These are phyloP conservation scores for Heracleum sosnowskyi DNA, from an alignment of 129 eudicot genomes.

Conservation along the genomic window DNA sequence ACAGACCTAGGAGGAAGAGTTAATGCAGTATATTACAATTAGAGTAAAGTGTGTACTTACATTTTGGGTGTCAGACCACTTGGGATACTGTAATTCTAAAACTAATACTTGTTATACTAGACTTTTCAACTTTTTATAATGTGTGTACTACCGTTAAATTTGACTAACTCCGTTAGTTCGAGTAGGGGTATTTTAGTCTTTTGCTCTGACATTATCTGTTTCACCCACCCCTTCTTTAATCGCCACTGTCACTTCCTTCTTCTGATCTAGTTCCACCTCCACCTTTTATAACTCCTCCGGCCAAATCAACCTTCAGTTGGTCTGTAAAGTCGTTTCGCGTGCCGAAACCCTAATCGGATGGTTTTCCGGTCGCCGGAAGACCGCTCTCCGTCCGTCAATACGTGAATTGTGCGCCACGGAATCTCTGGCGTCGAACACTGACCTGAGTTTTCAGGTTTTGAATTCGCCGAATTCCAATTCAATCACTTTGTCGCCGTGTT, in stretches of 20 bases:
- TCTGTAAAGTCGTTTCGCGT: conserved; percentile 25
- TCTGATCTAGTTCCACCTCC: conserved; percentile 34
- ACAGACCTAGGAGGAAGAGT: no score
- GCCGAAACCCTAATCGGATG: conserved; percentile 57
- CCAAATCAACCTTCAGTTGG: conserved; percentile 22
- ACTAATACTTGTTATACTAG: no score
- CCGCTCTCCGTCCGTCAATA: conserved; percentile 80
- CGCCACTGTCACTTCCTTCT: conserved; percentile 51
- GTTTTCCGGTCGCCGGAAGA: conserved; percentile 76
- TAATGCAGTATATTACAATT: no score
- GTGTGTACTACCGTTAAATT: no score
- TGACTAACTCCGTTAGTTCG: no score
- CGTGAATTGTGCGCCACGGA: conserved; percentile 40
- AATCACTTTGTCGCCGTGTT: conserved; percentile 27
- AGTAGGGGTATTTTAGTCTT: no score
- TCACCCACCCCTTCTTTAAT: conserved; percentile 14
- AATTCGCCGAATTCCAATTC: conserved; percentile 21
- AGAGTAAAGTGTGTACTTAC: no score
- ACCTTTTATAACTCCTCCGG: conserved; percentile 36
- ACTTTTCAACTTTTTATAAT: no score
- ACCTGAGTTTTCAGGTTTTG: conserved; percentile 24
- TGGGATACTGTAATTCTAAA: no score
- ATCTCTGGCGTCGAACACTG: conserved; percentile 32
- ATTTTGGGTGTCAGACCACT: no score
- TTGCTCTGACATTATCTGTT: no score